These are phyloP conservation scores for Cornus kousa DNA, from an alignment of 148 eudicot genomes.

Conservation along the genomic window DNA sequence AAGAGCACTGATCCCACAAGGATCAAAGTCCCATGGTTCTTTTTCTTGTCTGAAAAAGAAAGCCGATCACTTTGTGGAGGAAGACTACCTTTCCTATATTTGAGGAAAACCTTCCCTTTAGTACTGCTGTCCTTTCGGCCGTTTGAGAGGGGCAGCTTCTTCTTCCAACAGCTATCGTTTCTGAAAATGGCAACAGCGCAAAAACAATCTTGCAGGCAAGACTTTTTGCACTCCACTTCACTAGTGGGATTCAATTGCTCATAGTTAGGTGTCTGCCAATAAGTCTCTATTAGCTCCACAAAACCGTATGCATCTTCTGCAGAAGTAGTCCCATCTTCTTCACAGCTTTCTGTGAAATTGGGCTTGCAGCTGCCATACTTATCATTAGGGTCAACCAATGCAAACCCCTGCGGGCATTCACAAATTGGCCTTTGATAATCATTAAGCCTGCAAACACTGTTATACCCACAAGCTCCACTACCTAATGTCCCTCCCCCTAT, in stretches of 20 bases:
- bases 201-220: conserved; percentile 16
- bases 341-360: conserved; percentile 17
- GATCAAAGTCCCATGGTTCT: conserved; percentile 1
- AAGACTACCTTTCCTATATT: conserved; percentile 9
- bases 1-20: conserved; percentile 14
- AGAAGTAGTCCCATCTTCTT: not conserved
- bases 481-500: not conserved
- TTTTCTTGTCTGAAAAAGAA: not conserved
- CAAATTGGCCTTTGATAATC: conserved; percentile 19
- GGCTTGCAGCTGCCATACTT: conserved; percentile 28
- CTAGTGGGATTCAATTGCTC: conserved; percentile 3
- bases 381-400: conserved; percentile 18
- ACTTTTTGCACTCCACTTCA: conserved; percentile 6
- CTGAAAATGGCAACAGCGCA: conserved; percentile 10
- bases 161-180: conserved; percentile 18
- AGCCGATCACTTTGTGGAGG: not conserved
- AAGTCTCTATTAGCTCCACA: not conserved
- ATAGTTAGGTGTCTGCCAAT: conserved; percentile 16
- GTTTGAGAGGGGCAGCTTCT: conserved; percentile 19
- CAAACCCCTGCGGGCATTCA: conserved; percentile 25
- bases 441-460: conserved; percentile 27
- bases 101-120: conserved; percentile 14
- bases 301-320: conserved; percentile 3
- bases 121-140: conserved; percentile 4
- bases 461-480: conserved; percentile 33